Percentiles rank a stretch among this genome's conserved stretches.
Evolutionary conservation across 2,329 filamentous ascomycete species (phyloP).

Genomic region (Venturia carpophila): DNA sequence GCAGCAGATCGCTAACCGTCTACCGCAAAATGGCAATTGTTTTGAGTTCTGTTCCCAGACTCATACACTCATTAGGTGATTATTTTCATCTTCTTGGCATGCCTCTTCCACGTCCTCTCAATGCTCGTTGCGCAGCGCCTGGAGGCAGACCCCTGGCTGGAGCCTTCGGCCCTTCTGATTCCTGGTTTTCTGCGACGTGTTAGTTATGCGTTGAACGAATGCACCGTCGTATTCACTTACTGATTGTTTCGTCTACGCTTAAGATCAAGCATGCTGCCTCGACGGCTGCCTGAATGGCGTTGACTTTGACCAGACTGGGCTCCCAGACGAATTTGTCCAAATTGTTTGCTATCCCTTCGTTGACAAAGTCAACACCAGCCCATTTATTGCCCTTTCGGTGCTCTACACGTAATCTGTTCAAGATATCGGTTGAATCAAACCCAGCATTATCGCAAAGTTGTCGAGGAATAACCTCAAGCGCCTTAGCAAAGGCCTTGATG

Average conservation of each 20-base stretch:
- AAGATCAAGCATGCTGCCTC: conserved; percentile 94
- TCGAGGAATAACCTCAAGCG: conserved; percentile 89
- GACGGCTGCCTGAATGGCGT: conserved; percentile 90
- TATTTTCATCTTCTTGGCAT: conserved; percentile 70
- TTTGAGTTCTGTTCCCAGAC: neutral
- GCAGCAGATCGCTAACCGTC: neutral
- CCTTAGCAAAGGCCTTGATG: conserved; percentile 97
- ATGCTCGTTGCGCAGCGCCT: conserved; percentile 74
- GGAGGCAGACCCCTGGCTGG: conserved; percentile 58
- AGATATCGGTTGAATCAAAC: conserved; percentile 95
- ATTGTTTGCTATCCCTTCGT: conserved; percentile 90
- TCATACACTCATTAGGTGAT: neutral
- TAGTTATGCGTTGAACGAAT: conserved; percentile 23
- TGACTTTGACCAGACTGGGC: conserved; percentile 90
- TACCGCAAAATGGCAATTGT: conserved; percentile 1
- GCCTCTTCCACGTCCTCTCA: conserved; percentile 74
- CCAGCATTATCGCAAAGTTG: conserved; percentile 98
- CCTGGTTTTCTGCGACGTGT: conserved; percentile 63
- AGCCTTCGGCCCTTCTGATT: conserved; percentile 75
- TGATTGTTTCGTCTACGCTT: conserved; percentile 96
- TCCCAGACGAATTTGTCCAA: conserved; percentile 97
- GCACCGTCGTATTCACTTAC: conserved; percentile 35
- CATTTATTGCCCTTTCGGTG: conserved; percentile 88
- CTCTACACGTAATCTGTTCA: conserved; percentile 92
- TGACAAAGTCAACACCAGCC: conserved; percentile 91